Percentiles rank a stretch among this genome's conserved stretches.
Conservation (phyloP, 345 rosid species). For the Eutrema japonicum region DNA sequence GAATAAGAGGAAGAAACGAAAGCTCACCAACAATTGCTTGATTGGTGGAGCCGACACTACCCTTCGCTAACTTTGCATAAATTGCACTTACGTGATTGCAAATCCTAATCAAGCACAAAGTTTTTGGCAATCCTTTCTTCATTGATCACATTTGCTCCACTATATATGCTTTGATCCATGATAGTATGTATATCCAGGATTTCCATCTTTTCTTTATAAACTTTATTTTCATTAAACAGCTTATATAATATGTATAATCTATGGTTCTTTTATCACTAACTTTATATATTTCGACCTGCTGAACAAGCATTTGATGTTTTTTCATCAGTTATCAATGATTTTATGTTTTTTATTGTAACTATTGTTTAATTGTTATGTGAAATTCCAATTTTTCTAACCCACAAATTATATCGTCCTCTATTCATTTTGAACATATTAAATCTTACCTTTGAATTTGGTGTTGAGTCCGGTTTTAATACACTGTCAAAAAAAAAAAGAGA, state of each 20-base stretch:
- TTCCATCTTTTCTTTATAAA: not conserved
- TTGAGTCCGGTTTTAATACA: no score
- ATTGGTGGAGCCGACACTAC: slow-evolving; percentile 96
- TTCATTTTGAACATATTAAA: no score
- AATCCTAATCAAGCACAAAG: not conserved
- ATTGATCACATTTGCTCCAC: not conserved
- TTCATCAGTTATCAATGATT: not conserved
- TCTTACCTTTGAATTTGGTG: no score
- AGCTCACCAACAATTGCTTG: slow-evolving; percentile 82
- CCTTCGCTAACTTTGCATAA: not conserved
- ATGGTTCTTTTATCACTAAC: not conserved
- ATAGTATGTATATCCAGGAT: no score
- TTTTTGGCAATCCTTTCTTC: not conserved
- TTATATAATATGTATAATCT: not conserved
- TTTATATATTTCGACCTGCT: not conserved
- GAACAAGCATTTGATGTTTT: not conserved
- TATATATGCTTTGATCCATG: not conserved
- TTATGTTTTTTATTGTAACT: not conserved
- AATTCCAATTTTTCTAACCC: no score
- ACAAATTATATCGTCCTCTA: no score
- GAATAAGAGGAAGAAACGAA: slow-evolving; percentile 44
- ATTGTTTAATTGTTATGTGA: not conserved
- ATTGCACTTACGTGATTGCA: not conserved
- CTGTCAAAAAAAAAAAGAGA: no score
- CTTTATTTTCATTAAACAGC: not conserved